phyloP scores from a whole-genome alignment of 2,329 filamentous ascomycete species.

The Fusarium nelsonii region DNA sequence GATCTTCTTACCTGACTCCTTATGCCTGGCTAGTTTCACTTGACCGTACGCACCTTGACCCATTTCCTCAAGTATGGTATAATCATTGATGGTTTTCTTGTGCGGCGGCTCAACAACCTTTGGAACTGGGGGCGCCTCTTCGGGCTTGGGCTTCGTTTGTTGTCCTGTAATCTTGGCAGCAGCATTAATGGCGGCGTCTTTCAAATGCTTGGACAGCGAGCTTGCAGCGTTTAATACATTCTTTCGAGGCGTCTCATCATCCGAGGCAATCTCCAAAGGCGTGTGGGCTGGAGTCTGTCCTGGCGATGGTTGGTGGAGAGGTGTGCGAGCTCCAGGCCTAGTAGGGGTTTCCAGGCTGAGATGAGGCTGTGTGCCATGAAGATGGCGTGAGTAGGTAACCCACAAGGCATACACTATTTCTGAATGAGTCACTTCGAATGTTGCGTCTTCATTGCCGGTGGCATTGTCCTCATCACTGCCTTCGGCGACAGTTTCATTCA shows the following conservation, averaged over 20 bases:
- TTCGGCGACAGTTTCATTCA: slow-evolving; percentile 75
- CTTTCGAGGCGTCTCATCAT: slow-evolving; percentile 61
- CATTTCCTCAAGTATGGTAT: slow-evolving; percentile 96
- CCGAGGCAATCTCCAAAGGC: slow-evolving; percentile 68
- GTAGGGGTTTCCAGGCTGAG: slow-evolving; percentile 72
- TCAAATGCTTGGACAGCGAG: slow-evolving; percentile 68
- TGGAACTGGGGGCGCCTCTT: slow-evolving; percentile 52
- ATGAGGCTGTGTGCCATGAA: slow-evolving; percentile 78
- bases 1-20: slow-evolving; percentile 82
- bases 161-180: slow-evolving; percentile 66
- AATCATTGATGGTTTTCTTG: slow-evolving; percentile 92
- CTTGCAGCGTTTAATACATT: slow-evolving; percentile 58
- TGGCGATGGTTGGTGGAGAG: slow-evolving; percentile 82
- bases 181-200: slow-evolving; percentile 67
- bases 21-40: slow-evolving; percentile 92
- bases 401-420: slow-evolving; percentile 95
- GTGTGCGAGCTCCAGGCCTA: slow-evolving; percentile 74
- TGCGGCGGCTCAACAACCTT: slow-evolving; percentile 55
- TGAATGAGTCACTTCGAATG: slow-evolving; percentile 66
- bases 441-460: slow-evolving; percentile 53
- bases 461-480: slow-evolving; percentile 67
- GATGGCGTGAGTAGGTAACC: slow-evolving; percentile 95
- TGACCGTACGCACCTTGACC: slow-evolving; percentile 98
- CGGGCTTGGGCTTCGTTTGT: slow-evolving; percentile 50
- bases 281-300: slow-evolving; percentile 74